Conservation (phyloP, 768 basidiomycete genomes). For the Auricularia heimuer region DNA sequence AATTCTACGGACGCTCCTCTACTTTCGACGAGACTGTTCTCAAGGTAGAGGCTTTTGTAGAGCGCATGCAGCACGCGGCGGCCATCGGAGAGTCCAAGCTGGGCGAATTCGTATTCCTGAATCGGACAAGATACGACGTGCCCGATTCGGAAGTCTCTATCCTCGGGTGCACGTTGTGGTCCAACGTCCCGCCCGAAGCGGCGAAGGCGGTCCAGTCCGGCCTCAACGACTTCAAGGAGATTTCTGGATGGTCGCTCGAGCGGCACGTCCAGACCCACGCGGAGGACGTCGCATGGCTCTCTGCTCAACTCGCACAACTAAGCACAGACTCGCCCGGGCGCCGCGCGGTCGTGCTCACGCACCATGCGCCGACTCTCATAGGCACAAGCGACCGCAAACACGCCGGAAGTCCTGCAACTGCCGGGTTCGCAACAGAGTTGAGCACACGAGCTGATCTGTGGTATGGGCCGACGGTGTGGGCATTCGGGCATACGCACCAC, state of each 20-base stretch:
- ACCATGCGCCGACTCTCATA: constrained; percentile 30
- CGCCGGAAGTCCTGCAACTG: constrained; percentile 2
- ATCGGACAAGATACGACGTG: constrained; percentile 27
- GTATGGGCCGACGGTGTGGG: constrained; percentile 26
- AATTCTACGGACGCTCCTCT: constrained; percentile 10
- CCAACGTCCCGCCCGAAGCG: constrained; percentile 20
- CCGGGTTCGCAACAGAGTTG: constrained; percentile 27
- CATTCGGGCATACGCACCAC: constrained; percentile 15
- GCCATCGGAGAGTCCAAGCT: background rate
- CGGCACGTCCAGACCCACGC: constrained; percentile 18
- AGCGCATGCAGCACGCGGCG: constrained; percentile 6
- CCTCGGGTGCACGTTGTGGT: constrained; percentile 35
- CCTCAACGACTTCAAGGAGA: constrained; percentile 26
- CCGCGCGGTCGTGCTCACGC: constrained; percentile 28
- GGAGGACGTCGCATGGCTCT: constrained; percentile 26
- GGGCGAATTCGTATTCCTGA: constrained; percentile 24
- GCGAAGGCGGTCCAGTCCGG: constrained; percentile 18
- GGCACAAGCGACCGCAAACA: constrained; percentile 25
- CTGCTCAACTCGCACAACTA: constrained; percentile 14
- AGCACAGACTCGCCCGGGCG: constrained; percentile 19
- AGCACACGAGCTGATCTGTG: constrained; percentile 1
- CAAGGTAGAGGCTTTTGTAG: constrained; percentile 1
- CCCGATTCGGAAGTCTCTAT: constrained; percentile 21
- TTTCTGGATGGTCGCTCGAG: constrained; percentile 18
- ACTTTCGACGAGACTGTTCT: background rate